phyloP scores from a whole-genome alignment of 73 alveolate species.

The Blepharisma stoltei region DNA sequence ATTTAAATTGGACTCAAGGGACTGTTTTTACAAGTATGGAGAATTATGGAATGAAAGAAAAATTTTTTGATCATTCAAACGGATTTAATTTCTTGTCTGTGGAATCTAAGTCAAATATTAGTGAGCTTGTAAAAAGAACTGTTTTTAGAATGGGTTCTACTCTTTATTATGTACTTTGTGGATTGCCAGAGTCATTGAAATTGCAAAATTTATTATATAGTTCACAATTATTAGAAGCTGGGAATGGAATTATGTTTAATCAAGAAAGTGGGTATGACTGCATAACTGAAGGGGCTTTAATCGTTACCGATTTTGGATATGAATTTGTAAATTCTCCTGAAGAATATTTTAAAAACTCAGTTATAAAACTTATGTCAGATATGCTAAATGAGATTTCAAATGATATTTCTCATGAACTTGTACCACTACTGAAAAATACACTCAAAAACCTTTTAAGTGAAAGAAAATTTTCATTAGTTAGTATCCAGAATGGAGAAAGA shows the following conservation, averaged over 20 bases:
- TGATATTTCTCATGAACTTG: conserved; percentile 26
- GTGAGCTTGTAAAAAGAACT: too few species aligned
- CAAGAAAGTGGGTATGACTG: conserved; percentile 12
- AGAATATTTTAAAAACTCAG: conserved; percentile 25
- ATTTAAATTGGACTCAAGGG: too few species aligned
- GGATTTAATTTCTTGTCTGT: too few species aligned
- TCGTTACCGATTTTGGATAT: conserved; percentile 9
- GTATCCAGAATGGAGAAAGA: neutral
- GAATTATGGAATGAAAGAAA: too few species aligned
- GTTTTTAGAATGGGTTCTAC: too few species aligned
- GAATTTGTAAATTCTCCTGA: conserved; percentile 27
- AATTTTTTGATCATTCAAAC: too few species aligned
- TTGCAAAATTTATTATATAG: too few species aligned
- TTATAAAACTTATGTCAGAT: conserved; percentile 10
- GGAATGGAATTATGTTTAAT: neutral
- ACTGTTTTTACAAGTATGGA: too few species aligned
- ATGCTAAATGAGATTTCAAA: conserved; percentile 32
- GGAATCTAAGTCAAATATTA: too few species aligned
- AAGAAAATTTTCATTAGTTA: conserved; percentile 27
- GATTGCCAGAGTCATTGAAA: too few species aligned
- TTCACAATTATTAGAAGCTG: too few species aligned
- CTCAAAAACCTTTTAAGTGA: conserved; percentile 29
- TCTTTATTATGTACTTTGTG: too few species aligned
- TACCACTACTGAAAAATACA: neutral
- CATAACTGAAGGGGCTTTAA: neutral